These are phyloP conservation scores for Leptosphaerulina australis DNA, from an alignment of 2,329 filamentous ascomycete species.

Conservation along the genomic window DNA sequence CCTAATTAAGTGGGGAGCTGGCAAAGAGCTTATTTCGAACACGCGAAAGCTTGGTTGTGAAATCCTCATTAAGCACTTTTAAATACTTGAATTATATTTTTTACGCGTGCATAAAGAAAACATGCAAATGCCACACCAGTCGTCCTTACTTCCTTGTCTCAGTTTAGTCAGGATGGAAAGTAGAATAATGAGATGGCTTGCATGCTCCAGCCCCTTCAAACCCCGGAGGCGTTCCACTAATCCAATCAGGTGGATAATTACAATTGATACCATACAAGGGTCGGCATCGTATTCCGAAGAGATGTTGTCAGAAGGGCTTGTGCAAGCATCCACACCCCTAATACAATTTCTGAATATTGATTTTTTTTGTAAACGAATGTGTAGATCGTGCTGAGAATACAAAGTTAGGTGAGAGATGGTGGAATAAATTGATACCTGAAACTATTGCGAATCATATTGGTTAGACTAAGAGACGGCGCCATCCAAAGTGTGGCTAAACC, in stretches of 20 bases:
- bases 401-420: not conserved
- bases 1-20: conserved; percentile 11
- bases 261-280: conserved; percentile 7
- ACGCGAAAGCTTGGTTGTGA: conserved; percentile 8
- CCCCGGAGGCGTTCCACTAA: conserved; percentile 2
- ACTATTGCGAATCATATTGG: not conserved
- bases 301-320: no score
- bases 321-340: no score
- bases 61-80: not conserved
- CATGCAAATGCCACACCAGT: not conserved
- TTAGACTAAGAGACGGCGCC: conserved; percentile 3
- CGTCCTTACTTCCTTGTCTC: not conserved
- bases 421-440: conserved; percentile 2
- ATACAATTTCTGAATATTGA: no score
- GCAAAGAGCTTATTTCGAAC: conserved; percentile 18
- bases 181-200: conserved; percentile 2
- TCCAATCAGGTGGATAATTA: conserved; percentile 10
- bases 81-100: not conserved
- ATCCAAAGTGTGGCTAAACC: conserved; percentile 10
- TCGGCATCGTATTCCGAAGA: conserved; percentile 2
- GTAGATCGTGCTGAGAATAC: no score
- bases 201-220: conserved; percentile 12
- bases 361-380: no score
- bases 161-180: not conserved
- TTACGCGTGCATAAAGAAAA: no score